Conservation (phyloP, 345 rosid species). For the Acer saccharum region DNA sequence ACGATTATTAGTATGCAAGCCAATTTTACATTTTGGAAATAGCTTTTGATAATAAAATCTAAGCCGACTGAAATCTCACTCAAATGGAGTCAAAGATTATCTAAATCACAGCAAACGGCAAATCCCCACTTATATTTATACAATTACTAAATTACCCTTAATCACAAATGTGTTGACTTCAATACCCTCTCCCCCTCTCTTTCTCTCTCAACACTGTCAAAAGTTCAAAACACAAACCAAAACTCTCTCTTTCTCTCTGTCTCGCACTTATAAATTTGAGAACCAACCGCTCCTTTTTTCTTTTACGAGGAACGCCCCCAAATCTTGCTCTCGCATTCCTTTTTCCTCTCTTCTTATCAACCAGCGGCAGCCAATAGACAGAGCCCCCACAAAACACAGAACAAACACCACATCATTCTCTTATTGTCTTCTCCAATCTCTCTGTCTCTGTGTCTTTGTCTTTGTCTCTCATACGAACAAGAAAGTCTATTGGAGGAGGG, state of each 20-base stretch:
- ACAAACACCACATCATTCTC: neutral
- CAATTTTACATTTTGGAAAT: no score
- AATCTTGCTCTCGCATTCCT: neutral
- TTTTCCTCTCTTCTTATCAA: neutral
- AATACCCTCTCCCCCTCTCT: neutral
- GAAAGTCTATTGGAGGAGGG: neutral
- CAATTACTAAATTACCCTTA: slow-evolving; percentile 8
- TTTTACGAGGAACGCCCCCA: slow-evolving; percentile 34
- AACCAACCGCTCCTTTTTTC: slow-evolving; percentile 13
- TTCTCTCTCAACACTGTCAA: neutral
- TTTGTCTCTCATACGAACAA: neutral
- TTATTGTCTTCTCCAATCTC: neutral
- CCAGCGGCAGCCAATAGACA: neutral
- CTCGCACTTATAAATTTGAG: slow-evolving; percentile 17
- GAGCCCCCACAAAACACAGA: neutral
- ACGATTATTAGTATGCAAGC: no score
- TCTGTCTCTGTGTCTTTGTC: neutral
- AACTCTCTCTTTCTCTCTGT: neutral
- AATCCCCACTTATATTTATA: no score
- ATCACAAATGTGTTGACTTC: neutral
- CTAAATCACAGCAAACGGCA: neutral
- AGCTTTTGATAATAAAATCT: neutral
- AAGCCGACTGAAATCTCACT: neutral
- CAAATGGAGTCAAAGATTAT: neutral
- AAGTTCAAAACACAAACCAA: neutral